Base-by-base conservation (phyloP, 352 stramenopile genomes). In the Globisporangium alternatum region DNA sequence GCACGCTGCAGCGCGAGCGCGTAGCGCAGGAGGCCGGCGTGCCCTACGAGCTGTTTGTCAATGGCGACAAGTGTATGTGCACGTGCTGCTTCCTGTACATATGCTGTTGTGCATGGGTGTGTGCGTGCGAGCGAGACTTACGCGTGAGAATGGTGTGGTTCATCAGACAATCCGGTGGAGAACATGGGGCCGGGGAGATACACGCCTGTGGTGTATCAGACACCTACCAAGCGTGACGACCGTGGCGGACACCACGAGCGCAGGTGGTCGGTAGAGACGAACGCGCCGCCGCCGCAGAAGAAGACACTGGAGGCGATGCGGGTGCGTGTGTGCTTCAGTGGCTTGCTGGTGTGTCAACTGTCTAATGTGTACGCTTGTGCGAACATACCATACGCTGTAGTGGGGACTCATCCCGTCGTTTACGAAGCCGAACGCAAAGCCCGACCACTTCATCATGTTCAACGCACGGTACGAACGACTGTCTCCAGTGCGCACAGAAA, bases 391-490 rank as follows among this genome's bases (percentile, higher is more conserved):
- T 51, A 13, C 2, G 3, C 28, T 55, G 8, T 28, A 95, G 84
- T 95, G 86, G 86, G 86, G 86, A 21, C 67, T 95, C 5, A 71
- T 95, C 51, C 86, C 86, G 48, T 92, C 83, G 2, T 95, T 93
- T 52, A 90, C 78, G n/a, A 93, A 93, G 66, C 72, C 83, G 28
- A 71, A 75, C 54, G 74, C 66, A 19, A 91, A 88, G 60, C 81
- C 85, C 47, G 84, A 95, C 56, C 84, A 95, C 67, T 95, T 93
- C 37, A 67, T 91, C 47, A 93, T 93, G 80, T 95, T 95, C 67
- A 95, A 95, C 56, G 86, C 84, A 5, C 82, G 86, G 86, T 93
- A 70, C 19, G 49, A 56, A 13, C 3, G n/a, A 25, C 13, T 33
- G 9, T n/a, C 21, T 8, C 53, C 10, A 3, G 22, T 31, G 25